A percentile compares a stretch with the other conserved stretches of the same genome.
These are phyloP conservation scores for Bruguiera gymnorhiza DNA, from an alignment of 345 rosid genomes.

Conservation along the genomic window DNA sequence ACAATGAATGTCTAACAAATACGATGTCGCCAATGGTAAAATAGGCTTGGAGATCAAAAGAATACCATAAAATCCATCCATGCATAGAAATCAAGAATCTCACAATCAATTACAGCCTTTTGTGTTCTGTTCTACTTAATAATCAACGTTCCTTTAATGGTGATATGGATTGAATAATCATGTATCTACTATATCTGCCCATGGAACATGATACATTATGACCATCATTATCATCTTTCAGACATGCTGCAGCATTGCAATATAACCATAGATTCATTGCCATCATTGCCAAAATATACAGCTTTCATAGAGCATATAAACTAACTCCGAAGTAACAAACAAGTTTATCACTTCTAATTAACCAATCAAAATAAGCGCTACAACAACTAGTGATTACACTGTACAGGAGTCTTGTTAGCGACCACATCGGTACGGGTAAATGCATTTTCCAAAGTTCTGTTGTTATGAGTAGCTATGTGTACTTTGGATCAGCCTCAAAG, in stretches of 20 bases:
- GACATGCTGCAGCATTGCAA: background rate
- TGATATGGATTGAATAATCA: background rate
- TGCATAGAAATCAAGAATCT: background rate
- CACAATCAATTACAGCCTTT: background rate
- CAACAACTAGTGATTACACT: background rate
- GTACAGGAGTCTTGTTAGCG: constrained; percentile 3
- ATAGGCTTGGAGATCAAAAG: background rate
- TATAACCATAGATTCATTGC: background rate
- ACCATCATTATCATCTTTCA: background rate
- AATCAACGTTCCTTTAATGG: background rate
- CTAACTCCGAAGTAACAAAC: background rate
- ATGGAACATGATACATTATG: background rate
- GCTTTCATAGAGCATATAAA: too few relatives aligned
- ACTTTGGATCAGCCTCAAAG: constrained; percentile 48
- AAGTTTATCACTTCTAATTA: background rate
- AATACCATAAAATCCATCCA: background rate
- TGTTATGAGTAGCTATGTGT: background rate
- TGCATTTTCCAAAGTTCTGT: background rate
- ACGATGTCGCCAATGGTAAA: background rate
- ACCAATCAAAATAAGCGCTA: background rate
- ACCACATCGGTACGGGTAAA: background rate
- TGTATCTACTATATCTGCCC: background rate
- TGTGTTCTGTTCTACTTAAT: background rate
- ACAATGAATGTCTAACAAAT: too few relatives aligned
- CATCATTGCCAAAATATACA: background rate